Conservation (phyloP, 345 rosid species). For the Acer yangbiense region DNA sequence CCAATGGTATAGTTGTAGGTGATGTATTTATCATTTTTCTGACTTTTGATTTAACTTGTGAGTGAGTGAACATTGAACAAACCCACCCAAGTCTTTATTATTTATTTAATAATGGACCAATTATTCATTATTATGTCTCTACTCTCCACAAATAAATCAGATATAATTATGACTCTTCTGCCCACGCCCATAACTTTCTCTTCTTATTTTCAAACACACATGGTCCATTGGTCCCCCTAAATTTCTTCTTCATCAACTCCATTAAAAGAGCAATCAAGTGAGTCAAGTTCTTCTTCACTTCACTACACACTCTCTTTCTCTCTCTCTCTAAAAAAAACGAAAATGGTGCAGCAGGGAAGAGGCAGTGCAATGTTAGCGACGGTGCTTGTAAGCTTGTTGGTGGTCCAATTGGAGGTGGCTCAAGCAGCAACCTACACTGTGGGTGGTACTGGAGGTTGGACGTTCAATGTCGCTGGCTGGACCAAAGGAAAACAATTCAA, state of each 20-base stretch:
- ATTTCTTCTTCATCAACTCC: not conserved
- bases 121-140: too few relatives aligned
- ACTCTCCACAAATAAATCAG: too few relatives aligned
- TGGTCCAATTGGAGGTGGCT: slow-evolving; percentile 25
- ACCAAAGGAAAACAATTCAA: slow-evolving; percentile 40
- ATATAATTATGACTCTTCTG: not conserved
- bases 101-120: too few relatives aligned
- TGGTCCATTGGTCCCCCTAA: not conserved
- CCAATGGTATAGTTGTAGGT: too few relatives aligned
- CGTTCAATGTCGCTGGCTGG: slow-evolving; percentile 36
- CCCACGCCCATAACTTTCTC: not conserved
- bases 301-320: too few relatives aligned
- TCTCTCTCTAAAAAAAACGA: too few relatives aligned
- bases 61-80: too few relatives aligned
- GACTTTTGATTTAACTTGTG: too few relatives aligned
- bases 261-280: not conserved
- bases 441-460: slow-evolving; percentile 48
- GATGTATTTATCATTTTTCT: too few relatives aligned
- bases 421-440: slow-evolving; percentile 42
- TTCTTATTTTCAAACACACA: not conserved
- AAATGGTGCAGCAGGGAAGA: slow-evolving; percentile 49
- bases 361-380: slow-evolving; percentile 44
- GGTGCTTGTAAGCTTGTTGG: slow-evolving; percentile 31
- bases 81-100: too few relatives aligned
- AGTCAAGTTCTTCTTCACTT: not conserved